These are phyloP conservation scores for Incumbomyces delicatus DNA, from an alignment of 2,329 filamentous ascomycete genomes.

Conservation along the genomic window DNA sequence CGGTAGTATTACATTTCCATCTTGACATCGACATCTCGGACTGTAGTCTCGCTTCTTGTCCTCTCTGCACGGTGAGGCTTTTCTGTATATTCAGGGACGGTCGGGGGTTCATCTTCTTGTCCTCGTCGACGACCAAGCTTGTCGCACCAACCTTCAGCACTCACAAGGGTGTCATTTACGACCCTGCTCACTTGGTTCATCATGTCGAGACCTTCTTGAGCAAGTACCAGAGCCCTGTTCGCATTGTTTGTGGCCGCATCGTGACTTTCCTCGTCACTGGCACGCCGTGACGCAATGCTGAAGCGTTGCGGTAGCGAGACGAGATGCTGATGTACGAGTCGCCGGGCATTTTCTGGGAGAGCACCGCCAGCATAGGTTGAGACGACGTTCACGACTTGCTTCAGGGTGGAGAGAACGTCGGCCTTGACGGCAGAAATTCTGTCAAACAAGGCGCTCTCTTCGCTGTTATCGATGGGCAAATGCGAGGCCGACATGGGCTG, in stretches of 20 bases:
- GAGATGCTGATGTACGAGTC: slow-evolving; percentile 73
- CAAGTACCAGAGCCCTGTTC: slow-evolving; percentile 71
- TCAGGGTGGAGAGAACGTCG: slow-evolving; percentile 68
- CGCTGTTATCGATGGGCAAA: slow-evolving; percentile 22
- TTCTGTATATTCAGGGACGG: neutral
- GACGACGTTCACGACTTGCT: slow-evolving; percentile 72
- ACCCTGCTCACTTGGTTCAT: slow-evolving; percentile 83
- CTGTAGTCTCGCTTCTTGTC: neutral
- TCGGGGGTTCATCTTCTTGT: slow-evolving; percentile 1
- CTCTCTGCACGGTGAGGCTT: neutral
- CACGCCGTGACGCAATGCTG: slow-evolving; percentile 47
- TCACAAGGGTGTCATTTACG: slow-evolving; percentile 78
- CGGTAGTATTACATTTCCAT: slow-evolving; percentile 11
- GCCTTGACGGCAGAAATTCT: slow-evolving; percentile 58
- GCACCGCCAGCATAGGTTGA: slow-evolving; percentile 87
- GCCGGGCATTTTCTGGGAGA: slow-evolving; percentile 75
- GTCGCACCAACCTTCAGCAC: slow-evolving; percentile 86
- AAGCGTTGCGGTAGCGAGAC: slow-evolving; percentile 78
- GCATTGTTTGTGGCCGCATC: slow-evolving; percentile 48
- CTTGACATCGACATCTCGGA: slow-evolving; percentile 8
- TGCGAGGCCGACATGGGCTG: slow-evolving; percentile 19
- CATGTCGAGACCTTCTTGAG: slow-evolving; percentile 87
- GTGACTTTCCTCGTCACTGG: slow-evolving; percentile 34
- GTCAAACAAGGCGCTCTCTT: slow-evolving; percentile 44
- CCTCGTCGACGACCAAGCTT: slow-evolving; percentile 50